Conservation (phyloP, 148 eudicot genomes). For the Polygonum maritimum region DNA sequence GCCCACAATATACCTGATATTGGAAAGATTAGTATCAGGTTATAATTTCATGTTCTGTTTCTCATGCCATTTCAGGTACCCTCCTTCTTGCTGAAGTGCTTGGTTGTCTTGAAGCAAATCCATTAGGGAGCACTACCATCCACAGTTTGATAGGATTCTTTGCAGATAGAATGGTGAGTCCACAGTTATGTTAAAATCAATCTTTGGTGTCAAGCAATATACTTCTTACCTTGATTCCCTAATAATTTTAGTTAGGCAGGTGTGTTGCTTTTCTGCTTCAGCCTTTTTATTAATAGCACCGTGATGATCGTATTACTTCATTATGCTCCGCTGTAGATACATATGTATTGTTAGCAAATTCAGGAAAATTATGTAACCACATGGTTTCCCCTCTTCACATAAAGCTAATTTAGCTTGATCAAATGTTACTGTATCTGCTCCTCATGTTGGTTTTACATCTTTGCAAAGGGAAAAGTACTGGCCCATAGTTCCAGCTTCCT, state of each 20-base stretch:
- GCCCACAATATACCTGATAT: neutral
- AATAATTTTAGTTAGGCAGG: neutral
- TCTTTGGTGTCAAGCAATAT: neutral
- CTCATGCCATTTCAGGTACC: constrained; percentile 37
- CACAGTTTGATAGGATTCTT: constrained; percentile 68
- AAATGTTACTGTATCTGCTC: neutral
- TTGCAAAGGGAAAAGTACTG: neutral
- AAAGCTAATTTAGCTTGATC: neutral
- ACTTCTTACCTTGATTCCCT: neutral
- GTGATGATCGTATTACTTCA: neutral
- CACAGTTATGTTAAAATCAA: constrained; percentile 5
- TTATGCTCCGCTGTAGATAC: neutral
- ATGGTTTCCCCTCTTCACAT: neutral
- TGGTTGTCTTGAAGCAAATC: constrained; percentile 48
- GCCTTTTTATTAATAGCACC: neutral
- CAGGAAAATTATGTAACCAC: neutral
- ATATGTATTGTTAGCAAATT: neutral
- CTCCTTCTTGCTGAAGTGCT: constrained; percentile 81
- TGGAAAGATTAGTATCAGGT: neutral
- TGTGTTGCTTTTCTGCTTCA: neutral
- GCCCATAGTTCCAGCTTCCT: neutral
- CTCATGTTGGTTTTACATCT: neutral
- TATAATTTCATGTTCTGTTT: neutral
- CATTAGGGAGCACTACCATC: constrained; percentile 38
- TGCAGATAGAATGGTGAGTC: constrained; percentile 79